A percentile compares a stretch with the other conserved stretches of the same genome.
phyloP scores from a whole-genome alignment of 2,329 filamentous ascomycete species.

The Rosellinia necatrix region DNA sequence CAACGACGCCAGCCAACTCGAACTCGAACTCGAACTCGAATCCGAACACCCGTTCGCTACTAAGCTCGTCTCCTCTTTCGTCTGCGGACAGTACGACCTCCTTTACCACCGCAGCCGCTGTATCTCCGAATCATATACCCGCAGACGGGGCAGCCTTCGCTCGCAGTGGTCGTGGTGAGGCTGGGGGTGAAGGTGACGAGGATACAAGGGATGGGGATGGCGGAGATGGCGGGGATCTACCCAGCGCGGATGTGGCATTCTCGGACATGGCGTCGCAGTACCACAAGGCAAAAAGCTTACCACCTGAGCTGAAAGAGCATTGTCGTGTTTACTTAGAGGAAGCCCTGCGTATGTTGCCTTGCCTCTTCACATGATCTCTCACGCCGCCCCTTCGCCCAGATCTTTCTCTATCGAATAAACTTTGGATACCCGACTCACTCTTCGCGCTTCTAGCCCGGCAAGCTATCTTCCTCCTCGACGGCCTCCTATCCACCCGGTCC shows the following conservation, averaged over 20 bases:
- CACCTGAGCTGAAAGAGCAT: conserved; percentile 67
- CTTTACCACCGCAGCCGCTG: conserved; percentile 3
- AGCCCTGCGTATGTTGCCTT: conserved; percentile 61
- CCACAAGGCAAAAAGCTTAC: conserved; percentile 56
- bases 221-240: background rate
- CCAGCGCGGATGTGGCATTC: background rate
- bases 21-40: background rate
- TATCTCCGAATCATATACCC: background rate
- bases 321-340: conserved; percentile 77
- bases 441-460: conserved; percentile 49
- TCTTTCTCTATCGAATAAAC: too few species aligned
- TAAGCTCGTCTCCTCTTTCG: conserved; percentile 21
- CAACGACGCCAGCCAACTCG: background rate
- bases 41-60: too few species aligned
- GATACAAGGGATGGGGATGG: background rate
- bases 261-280: conserved; percentile 45
- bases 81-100: conserved; percentile 14
- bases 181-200: background rate
- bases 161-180: background rate
- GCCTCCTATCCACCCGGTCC: conserved; percentile 60
- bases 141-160: background rate
- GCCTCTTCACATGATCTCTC: conserved; percentile 3
- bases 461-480: conserved; percentile 67
- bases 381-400: too few species aligned
- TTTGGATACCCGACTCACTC: background rate